A percentile compares a stretch with the other conserved stretches of the same genome.
Conservation (phyloP, 139 green algal genomes). For the Ettlia oleoabundans region DNA sequence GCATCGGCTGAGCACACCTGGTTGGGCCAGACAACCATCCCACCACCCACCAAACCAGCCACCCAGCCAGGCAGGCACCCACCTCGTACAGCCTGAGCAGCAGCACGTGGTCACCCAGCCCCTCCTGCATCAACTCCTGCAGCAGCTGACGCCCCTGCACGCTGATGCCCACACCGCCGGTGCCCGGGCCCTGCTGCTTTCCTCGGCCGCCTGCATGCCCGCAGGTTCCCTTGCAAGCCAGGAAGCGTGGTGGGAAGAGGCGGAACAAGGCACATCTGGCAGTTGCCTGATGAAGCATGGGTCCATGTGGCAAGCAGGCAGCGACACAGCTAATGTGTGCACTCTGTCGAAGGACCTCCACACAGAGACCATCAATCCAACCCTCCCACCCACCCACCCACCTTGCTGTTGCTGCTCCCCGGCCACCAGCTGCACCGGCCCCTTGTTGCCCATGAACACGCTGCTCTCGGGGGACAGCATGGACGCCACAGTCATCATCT, state of each 20-base stretch:
- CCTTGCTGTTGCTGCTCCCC: constrained; percentile 4
- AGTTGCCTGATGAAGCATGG: no score
- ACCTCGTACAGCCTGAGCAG: constrained; percentile 85
- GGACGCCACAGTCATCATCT: constrained; percentile 54
- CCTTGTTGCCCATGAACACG: constrained; percentile 70
- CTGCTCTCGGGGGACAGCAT: constrained; percentile 88
- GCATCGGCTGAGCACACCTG: no score
- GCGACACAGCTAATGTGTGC: no score
- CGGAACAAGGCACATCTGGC: no score
- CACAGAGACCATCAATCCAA: not conserved
- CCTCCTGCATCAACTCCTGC: constrained; percentile 60
- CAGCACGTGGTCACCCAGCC: constrained; percentile 88
- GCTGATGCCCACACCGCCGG: constrained; percentile 10
- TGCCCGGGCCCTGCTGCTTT: constrained; percentile 23
- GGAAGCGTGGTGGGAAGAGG: not conserved
- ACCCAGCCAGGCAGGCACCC: no score
- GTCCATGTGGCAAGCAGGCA: no score
- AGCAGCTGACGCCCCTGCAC: constrained; percentile 38
- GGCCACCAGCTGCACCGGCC: constrained; percentile 48
- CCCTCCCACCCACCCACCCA: not conserved
- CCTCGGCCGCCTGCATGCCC: no score
- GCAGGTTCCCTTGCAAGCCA: not conserved
- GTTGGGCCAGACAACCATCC: no score
- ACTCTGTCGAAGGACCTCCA: not conserved
- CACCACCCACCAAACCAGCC: no score